Percentiles rank a stretch among this genome's conserved stretches.
These are phyloP conservation scores for Ceratorhiza oryzae-sativae DNA, from an alignment of 1,284 basidiomycete genomes.

Conservation along the genomic window DNA sequence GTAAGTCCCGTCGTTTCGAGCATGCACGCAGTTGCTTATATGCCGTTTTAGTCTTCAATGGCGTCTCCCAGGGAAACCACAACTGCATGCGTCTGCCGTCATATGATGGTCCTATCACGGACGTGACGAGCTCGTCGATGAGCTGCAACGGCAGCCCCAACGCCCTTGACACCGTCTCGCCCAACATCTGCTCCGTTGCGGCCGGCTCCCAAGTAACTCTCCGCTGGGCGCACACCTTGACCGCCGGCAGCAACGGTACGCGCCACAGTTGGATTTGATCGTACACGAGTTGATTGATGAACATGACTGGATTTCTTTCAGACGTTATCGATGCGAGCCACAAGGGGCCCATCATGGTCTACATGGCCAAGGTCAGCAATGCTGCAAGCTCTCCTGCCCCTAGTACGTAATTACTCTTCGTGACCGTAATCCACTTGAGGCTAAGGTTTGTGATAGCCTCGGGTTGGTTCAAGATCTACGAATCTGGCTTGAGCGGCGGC, in stretches of 20 bases:
- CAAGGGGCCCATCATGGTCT: constrained; percentile 44
- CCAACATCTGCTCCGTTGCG: constrained; percentile 21
- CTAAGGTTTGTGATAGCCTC: constrained; percentile 1
- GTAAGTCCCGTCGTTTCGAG: not conserved
- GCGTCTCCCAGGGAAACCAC: constrained; percentile 34
- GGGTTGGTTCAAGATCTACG: constrained; percentile 37
- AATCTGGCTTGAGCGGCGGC: constrained; percentile 40
- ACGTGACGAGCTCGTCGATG: constrained; percentile 44
- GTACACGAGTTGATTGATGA: not conserved
- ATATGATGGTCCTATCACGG: constrained; percentile 42
- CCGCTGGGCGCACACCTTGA: constrained; percentile 10
- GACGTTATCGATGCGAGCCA: constrained; percentile 46
- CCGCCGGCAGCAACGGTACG: constrained; percentile 22
- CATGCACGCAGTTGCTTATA: not conserved
- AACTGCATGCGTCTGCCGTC: constrained; percentile 40
- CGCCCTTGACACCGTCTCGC: constrained; percentile 40
- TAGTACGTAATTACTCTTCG: constrained; percentile 7
- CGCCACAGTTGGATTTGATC: constrained; percentile 37
- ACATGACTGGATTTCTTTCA: constrained; percentile 29
- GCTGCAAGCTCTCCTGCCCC: constrained; percentile 37
- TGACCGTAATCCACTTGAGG: constrained; percentile 34
- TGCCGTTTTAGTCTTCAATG: constrained; percentile 22
- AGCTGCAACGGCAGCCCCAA: constrained; percentile 46
- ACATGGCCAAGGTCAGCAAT: constrained; percentile 42
- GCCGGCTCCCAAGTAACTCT: constrained; percentile 27